A percentile compares a stretch with the other conserved stretches of the same genome.
phyloP scores from a whole-genome alignment of 2,329 filamentous ascomycete genomes.

The Acarospora socialis region DNA sequence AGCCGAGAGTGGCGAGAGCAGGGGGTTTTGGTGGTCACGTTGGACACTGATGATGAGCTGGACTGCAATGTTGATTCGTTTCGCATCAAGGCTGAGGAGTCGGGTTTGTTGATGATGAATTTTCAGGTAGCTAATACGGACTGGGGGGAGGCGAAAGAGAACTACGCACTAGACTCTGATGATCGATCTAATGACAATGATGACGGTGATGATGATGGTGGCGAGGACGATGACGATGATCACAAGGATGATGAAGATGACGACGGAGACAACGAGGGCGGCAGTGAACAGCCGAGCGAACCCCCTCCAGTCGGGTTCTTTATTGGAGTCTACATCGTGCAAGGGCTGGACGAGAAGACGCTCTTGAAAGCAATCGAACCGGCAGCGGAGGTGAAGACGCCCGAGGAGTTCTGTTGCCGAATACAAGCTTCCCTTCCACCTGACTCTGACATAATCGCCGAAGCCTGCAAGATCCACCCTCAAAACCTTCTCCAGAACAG shows the following conservation, averaged over 20 bases:
- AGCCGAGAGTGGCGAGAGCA: slow-evolving; percentile 5
- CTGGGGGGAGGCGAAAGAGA: slow-evolving; percentile 12
- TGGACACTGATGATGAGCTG: slow-evolving; percentile 13
- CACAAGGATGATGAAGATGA: slow-evolving; percentile 9
- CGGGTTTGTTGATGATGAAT: slow-evolving; percentile 12
- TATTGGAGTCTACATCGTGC: too few relatives aligned
- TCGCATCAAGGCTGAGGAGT: slow-evolving; percentile 13
- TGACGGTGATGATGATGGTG: slow-evolving; percentile 19
- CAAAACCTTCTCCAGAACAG: too few relatives aligned
- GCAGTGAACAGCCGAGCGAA: too few relatives aligned
- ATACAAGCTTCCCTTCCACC: too few relatives aligned
- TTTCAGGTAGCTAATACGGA: slow-evolving; percentile 11
- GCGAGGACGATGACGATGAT: slow-evolving; percentile 34
- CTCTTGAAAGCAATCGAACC: too few relatives aligned
- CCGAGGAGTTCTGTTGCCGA: too few relatives aligned
- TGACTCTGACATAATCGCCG: too few relatives aligned
- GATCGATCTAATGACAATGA: slow-evolving; percentile 13
- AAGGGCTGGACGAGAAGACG: too few relatives aligned
- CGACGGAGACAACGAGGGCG: too few relatives aligned
- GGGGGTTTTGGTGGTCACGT: slow-evolving; percentile 8
- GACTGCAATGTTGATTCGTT: slow-evolving; percentile 13
- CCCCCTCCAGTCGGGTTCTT: too few relatives aligned
- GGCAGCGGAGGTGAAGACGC: too few relatives aligned
- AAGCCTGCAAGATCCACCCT: too few relatives aligned
- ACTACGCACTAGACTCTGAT: slow-evolving; percentile 3